Conservation (phyloP, 345 rosid species). For the Hibiscus mutabilis region DNA sequence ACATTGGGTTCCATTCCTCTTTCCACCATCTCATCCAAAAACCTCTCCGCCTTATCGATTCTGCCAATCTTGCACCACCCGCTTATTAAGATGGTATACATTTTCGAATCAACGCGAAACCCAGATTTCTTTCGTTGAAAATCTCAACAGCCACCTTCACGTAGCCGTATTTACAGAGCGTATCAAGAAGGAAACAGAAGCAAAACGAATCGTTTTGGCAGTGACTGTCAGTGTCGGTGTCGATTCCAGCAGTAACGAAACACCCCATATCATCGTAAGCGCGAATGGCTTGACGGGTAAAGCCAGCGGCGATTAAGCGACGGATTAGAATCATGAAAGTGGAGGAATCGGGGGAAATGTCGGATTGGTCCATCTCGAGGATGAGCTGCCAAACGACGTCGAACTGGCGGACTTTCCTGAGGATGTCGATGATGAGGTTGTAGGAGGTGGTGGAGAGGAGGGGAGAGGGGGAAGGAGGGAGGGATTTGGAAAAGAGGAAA, state of each 20-base stretch:
- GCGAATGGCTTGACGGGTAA: conserved; percentile 80
- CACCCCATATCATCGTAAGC: conserved; percentile 64
- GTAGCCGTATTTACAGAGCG: conserved; percentile 71
- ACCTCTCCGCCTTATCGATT: conserved; percentile 70
- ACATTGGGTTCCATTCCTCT: conserved; percentile 57
- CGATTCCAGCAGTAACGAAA: conserved; percentile 30
- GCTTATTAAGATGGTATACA: conserved; percentile 61
- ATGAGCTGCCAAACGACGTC: conserved; percentile 75
- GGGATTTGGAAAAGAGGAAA: conserved; percentile 46
- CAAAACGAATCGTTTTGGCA: conserved; percentile 18
- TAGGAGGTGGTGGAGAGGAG: conserved; percentile 28
- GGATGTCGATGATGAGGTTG: conserved; percentile 61
- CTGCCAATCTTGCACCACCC: conserved; percentile 76
- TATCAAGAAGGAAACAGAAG: conserved; percentile 60
- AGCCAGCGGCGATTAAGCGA: conserved; percentile 69
- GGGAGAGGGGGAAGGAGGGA: conserved; percentile 29
- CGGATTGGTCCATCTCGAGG: conserved; percentile 49
- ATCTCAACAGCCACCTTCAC: conserved; percentile 56
- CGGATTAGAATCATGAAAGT: conserved; percentile 66
- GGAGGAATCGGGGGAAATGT: conserved; percentile 29
- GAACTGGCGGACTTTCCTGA: conserved; percentile 66
- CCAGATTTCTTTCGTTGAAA: conserved; percentile 44
- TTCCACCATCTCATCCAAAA: conserved; percentile 61
- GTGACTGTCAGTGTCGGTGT: background rate
- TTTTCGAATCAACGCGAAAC: conserved; percentile 35